Base-by-base conservation (phyloP, 257 asterid genomes). In the Salvia hispanica region DNA sequence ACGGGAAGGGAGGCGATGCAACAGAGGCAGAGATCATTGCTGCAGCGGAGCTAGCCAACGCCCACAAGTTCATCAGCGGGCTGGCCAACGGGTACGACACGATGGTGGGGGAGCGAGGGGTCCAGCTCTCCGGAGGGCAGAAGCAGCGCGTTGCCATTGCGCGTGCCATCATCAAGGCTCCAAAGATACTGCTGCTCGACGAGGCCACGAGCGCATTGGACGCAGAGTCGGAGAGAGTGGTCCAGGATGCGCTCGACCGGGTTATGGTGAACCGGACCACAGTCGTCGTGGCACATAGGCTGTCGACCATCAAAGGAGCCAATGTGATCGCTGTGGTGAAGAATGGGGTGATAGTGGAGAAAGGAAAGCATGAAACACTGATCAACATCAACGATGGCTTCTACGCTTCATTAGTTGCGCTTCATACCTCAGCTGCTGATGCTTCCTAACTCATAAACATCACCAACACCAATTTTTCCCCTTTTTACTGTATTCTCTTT, bases 71-170 rank as follows among this genome's bases (percentile, higher is more conserved):
- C 88, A 85, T 92, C 58, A 82, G 96, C 25, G 91, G 91, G 31
- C 58, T 92, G 75, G 84, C 81, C 18, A 73, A 82, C 74, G 97
- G 98, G n/a, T 92, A 89, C 56, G 97, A 89, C 3, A 87, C 98
- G 0, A 33, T 72, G 63, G 98, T 87, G 48, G 97, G 96, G 31
- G 97, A 92, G 64, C 80, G 97, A 46, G 97, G 97, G 11, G 76
- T 80, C 3, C 96, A 89, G 33, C 72, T 92, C 34, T 92, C 96
- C 0, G 96, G 96, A 0, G 98, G 98, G 5, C 98, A 92, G 46
- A 89, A 92, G 76, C 98, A 92, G 58, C 92, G 98, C 2, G 85
- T 92, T 0, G 97, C 98, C 47, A 92, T 92, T 4, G 98, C 98
- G 0, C 81, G 98, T 4, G 98, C 96, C 62, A 84, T 89, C 7